Percentiles rank a stretch among this genome's conserved stretches.
Evolutionary conservation across 2,329 filamentous ascomycete species (phyloP).

Genomic region (Pseudogymnoascus sp.): DNA sequence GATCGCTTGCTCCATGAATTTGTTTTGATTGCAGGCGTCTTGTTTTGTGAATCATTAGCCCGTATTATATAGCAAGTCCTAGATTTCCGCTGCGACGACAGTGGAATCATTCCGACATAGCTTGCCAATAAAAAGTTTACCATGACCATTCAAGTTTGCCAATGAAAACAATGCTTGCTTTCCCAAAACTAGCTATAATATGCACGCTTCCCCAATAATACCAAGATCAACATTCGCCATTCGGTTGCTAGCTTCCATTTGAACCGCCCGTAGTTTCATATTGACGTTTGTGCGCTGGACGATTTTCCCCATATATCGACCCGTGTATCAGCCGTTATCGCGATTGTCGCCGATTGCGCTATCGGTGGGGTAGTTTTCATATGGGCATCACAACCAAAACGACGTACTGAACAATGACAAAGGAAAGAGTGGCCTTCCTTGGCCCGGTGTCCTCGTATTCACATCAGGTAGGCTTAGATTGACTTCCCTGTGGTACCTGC

Average conservation of each 20-base stretch:
- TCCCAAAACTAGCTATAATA: background rate
- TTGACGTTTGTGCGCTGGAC: background rate
- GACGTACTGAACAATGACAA: background rate
- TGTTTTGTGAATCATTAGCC: slow-evolving; percentile 9
- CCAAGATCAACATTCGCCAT: background rate
- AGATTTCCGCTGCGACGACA: background rate
- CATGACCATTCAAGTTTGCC: background rate
- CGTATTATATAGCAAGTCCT: slow-evolving; percentile 3
- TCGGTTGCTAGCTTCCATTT: background rate
- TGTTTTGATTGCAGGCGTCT: slow-evolving; percentile 10
- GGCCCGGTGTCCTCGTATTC: slow-evolving; percentile 61
- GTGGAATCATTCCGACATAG: background rate
- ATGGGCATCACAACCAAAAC: slow-evolving; percentile 7
- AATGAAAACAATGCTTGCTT: background rate
- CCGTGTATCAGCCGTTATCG: background rate
- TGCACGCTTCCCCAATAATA: background rate
- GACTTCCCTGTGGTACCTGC: slow-evolving; percentile 18
- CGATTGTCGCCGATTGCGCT: slow-evolving; percentile 3
- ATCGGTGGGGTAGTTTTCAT: slow-evolving; percentile 9
- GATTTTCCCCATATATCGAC: background rate
- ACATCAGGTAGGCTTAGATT: slow-evolving; percentile 48
- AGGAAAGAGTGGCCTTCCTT: slow-evolving; percentile 45
- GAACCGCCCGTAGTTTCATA: background rate
- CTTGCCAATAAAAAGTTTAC: slow-evolving; percentile 8
- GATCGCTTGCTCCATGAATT: slow-evolving; percentile 11